A percentile compares a stretch with the other conserved stretches of the same genome.
phyloP scores from a whole-genome alignment of 2,329 filamentous ascomycete genomes.

The Sarocladiaceae sp. region DNA sequence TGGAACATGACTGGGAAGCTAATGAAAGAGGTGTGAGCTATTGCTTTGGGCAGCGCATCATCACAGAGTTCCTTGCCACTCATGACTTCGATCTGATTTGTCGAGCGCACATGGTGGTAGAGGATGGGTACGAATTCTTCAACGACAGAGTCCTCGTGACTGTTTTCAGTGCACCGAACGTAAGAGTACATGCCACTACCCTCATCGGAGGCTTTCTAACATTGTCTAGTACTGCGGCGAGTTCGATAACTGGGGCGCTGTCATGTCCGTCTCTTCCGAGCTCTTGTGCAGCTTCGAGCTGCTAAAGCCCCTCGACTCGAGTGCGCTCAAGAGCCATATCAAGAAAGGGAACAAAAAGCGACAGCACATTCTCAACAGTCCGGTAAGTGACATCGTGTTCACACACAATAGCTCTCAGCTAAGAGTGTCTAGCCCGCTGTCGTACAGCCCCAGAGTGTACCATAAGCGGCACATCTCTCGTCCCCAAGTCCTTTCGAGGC shows the following conservation, averaged over 20 bases:
- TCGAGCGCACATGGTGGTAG: slow-evolving; percentile 97
- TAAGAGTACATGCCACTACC: slow-evolving; percentile 43
- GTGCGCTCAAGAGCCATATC: slow-evolving; percentile 94
- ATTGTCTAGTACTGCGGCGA: slow-evolving; percentile 83
- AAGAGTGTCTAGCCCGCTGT: slow-evolving; percentile 39
- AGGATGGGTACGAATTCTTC: slow-evolving; percentile 99
- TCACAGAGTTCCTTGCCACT: slow-evolving; percentile 86
- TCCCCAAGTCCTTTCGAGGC: no score
- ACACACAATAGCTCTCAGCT: neutral
- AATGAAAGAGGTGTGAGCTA: slow-evolving; percentile 97
- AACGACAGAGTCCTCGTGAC: slow-evolving; percentile 92
- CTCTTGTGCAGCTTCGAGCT: slow-evolving; percentile 95
- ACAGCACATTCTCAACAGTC: slow-evolving; percentile 92
- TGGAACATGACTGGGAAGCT: slow-evolving; percentile 96
- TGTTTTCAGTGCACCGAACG: slow-evolving; percentile 95
- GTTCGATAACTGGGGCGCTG: slow-evolving; percentile 98
- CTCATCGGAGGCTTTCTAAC: slow-evolving; percentile 18
- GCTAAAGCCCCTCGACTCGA: slow-evolving; percentile 91
- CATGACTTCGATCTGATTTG: slow-evolving; percentile 98
- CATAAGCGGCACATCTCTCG: no score
- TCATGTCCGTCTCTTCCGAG: slow-evolving; percentile 95
- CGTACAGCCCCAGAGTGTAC: slow-evolving; percentile 48
- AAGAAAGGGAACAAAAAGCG: slow-evolving; percentile 96
- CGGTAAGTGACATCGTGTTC: slow-evolving; percentile 54
- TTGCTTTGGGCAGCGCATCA: slow-evolving; percentile 97